These are phyloP conservation scores for Dioscorea zingiberensis DNA, from an alignment of 106 monocot genomes.

Conservation along the genomic window DNA sequence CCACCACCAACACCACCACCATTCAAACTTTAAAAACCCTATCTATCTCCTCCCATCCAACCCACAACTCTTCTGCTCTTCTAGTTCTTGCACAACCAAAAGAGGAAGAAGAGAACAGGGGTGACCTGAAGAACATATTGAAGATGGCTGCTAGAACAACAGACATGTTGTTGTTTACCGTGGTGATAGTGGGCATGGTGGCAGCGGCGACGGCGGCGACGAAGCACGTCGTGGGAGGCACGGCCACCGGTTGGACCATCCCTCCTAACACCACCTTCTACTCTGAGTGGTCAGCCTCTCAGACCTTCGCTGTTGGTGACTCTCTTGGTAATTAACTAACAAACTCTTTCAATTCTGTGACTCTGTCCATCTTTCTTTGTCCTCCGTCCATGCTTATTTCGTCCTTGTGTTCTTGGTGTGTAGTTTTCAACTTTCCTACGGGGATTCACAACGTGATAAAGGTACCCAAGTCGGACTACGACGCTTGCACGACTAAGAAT, in stretches of 20 bases:
- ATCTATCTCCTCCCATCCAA: no score
- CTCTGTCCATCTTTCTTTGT: background rate
- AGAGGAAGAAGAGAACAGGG: background rate
- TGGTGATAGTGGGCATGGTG: background rate
- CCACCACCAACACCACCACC: no score
- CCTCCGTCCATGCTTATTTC: no score
- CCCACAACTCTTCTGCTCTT: no score
- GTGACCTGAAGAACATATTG: background rate
- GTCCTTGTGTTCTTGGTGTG: no score
- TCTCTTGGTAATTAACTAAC: slow-evolving; percentile 15
- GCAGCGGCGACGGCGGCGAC: slow-evolving; percentile 2
- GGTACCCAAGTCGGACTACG: slow-evolving; percentile 23
- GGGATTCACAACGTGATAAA: slow-evolving; percentile 19
- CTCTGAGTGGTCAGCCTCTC: slow-evolving; percentile 11
- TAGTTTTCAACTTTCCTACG: slow-evolving; percentile 23
- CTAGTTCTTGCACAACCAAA: no score
- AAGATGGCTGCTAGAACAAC: background rate
- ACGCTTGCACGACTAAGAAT: slow-evolving; percentile 15
- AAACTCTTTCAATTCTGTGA: no score
- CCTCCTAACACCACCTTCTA: slow-evolving; percentile 8
- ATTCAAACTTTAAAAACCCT: no score
- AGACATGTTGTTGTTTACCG: no score
- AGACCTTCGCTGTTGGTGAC: slow-evolving; percentile 22
- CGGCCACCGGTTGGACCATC: slow-evolving; percentile 12
- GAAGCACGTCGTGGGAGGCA: slow-evolving; percentile 21